phyloP scores from a whole-genome alignment of 2,329 filamentous ascomycete genomes.

The Talaromyces piceae region DNA sequence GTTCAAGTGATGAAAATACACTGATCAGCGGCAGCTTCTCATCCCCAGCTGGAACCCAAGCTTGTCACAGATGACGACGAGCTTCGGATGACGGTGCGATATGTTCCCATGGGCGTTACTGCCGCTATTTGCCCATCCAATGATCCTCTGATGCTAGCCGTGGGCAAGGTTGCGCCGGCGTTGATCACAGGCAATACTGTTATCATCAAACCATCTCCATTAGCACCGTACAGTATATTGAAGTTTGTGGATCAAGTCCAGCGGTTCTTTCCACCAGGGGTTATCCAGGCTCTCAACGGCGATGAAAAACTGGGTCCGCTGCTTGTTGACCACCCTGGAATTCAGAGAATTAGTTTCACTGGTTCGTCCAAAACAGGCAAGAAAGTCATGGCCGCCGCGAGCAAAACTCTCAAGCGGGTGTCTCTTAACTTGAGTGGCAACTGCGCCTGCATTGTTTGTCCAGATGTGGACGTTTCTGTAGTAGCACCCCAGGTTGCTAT shows the following conservation, averaged over 20 bases:
- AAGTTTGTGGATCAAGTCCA: constrained; percentile 47
- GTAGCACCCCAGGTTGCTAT: constrained; percentile 31
- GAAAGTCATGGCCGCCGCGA: constrained; percentile 43
- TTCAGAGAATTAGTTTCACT: constrained; percentile 54
- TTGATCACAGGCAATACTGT: constrained; percentile 48
- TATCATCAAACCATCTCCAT: constrained; percentile 51
- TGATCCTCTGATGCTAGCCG: constrained; percentile 41
- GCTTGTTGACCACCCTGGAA: constrained; percentile 47
- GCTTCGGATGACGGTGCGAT: constrained; percentile 36
- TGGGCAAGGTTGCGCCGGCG: constrained; percentile 44
- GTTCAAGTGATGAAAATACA: background rate
- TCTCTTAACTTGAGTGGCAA: constrained; percentile 51
- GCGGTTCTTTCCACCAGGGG: constrained; percentile 47
- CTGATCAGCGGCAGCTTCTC: constrained; percentile 9
- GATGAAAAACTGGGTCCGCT: constrained; percentile 48
- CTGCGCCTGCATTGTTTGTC: constrained; percentile 47
- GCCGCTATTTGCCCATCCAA: constrained; percentile 43
- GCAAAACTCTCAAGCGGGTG: constrained; percentile 47
- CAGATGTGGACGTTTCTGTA: constrained; percentile 45
- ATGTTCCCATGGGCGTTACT: constrained; percentile 43
- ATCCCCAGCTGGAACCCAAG: constrained; percentile 34
- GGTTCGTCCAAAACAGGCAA: constrained; percentile 48
- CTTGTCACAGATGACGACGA: constrained; percentile 39
- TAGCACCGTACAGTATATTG: constrained; percentile 47
- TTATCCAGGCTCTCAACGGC: constrained; percentile 50